Conservation (phyloP, 2,329 filamentous ascomycete genomes). For the Pseudopithomyces chartarum region DNA sequence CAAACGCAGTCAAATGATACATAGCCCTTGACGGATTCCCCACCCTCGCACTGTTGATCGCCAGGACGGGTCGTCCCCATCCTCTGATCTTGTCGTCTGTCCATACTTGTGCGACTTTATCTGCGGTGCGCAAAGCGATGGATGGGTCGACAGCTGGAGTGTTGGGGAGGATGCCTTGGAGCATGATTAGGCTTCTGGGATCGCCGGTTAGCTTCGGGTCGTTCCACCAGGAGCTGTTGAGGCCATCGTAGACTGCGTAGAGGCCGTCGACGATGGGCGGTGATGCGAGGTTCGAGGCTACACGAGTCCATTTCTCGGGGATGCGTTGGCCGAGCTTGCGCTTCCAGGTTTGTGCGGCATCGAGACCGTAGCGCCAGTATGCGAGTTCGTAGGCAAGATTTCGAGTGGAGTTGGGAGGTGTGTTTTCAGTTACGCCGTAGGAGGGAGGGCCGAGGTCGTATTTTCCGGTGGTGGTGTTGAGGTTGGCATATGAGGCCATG, state of each 20-base stretch:
- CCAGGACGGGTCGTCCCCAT: slow-evolving; percentile 37
- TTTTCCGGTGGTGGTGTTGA: slow-evolving; percentile 55
- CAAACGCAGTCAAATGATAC: slow-evolving; percentile 43
- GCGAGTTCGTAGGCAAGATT: slow-evolving; percentile 65
- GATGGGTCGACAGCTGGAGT: slow-evolving; percentile 26
- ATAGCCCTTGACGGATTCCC: slow-evolving; percentile 37
- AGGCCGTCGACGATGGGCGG: slow-evolving; percentile 57
- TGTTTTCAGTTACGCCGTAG: slow-evolving; percentile 62
- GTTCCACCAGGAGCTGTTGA: slow-evolving; percentile 43
- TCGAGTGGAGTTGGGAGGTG: slow-evolving; percentile 59
- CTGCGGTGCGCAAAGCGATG: slow-evolving; percentile 29
- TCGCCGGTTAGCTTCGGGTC: slow-evolving; percentile 35
- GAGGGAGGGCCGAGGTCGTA: slow-evolving; percentile 60
- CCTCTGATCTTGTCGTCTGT: slow-evolving; percentile 33
- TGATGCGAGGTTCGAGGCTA: slow-evolving; percentile 59
- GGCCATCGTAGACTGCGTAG: slow-evolving; percentile 61
- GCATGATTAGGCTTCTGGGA: slow-evolving; percentile 35
- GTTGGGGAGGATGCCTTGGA: slow-evolving; percentile 20
- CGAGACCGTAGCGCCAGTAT: slow-evolving; percentile 67
- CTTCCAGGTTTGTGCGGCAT: slow-evolving; percentile 60
- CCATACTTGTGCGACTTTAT: slow-evolving; percentile 35
- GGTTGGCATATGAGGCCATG: slow-evolving; percentile 63
- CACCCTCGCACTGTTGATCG: slow-evolving; percentile 33
- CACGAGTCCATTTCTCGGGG: slow-evolving; percentile 54
- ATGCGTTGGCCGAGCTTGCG: slow-evolving; percentile 49